Conservation (phyloP, 495 filamentous ascomycete species). For the Hypoxylon lienhwacheense region DNA sequence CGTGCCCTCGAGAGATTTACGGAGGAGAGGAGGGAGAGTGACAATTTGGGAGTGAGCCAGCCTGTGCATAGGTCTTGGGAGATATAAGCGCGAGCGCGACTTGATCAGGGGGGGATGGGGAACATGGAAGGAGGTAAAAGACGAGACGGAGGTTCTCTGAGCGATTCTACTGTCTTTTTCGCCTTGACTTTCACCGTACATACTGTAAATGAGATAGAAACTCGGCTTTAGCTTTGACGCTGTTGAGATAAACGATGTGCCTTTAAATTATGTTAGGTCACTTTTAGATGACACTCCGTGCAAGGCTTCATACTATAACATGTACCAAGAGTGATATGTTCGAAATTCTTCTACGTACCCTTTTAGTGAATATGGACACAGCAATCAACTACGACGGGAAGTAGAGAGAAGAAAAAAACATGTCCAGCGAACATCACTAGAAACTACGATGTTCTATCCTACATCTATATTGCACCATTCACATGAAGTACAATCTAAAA, state of each 20-base stretch:
- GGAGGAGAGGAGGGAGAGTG: background rate
- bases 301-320: no score
- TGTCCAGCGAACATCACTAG: no score
- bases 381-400: no score
- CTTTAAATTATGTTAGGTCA: background rate
- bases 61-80: background rate
- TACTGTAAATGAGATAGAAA: conserved; percentile 14
- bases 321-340: no score
- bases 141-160: conserved; percentile 1
- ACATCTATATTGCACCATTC: no score
- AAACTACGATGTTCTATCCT: no score
- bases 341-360: no score
- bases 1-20: background rate
- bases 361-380: no score
- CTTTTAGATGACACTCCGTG: no score
- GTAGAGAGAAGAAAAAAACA: no score
- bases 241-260: background rate
- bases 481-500: no score
- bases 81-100: background rate
- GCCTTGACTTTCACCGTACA: conserved; percentile 12
- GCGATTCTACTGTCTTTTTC: conserved; percentile 20
- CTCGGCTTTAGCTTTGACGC: background rate
- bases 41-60: background rate
- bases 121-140: background rate
- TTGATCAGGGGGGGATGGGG: no score